phyloP scores from a whole-genome alignment of 768 basidiomycete species.

The Hericium coralloides region DNA sequence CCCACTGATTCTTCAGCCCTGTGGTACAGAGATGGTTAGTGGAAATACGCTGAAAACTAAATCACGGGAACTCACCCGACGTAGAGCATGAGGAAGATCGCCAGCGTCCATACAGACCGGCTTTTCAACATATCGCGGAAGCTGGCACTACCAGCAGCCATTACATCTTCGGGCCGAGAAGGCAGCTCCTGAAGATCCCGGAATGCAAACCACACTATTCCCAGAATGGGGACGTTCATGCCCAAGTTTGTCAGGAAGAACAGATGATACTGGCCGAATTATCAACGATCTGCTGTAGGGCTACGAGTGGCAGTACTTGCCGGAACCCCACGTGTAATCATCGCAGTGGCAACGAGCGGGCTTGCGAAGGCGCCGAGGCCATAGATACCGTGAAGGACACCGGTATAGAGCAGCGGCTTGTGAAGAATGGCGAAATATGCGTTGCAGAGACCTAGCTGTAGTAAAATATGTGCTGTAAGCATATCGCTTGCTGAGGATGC shows the following conservation, averaged over 20 bases:
- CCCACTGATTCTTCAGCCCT: constrained; percentile 5
- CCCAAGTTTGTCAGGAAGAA: constrained; percentile 20
- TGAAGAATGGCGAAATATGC: constrained; percentile 19
- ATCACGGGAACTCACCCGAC: constrained; percentile 8
- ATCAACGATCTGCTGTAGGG: background rate
- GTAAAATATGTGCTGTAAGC: background rate
- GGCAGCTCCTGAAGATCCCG: constrained; percentile 15
- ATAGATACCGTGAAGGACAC: constrained; percentile 19
- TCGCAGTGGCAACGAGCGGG: constrained; percentile 17
- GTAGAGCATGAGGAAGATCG: constrained; percentile 21
- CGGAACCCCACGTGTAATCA: constrained; percentile 16
- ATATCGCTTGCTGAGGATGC: constrained; percentile 5
- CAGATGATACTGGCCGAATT: constrained; percentile 10
- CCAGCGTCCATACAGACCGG: constrained; percentile 19
- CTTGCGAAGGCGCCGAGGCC: constrained; percentile 18
- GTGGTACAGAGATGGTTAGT: background rate
- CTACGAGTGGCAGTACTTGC: constrained; percentile 4
- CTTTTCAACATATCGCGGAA: constrained; percentile 15
- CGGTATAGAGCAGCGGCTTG: constrained; percentile 19
- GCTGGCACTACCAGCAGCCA: background rate
- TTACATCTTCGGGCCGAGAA: background rate
- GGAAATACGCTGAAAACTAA: background rate
- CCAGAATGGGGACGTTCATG: constrained; percentile 17
- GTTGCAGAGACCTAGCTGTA: constrained; percentile 12
- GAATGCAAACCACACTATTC: constrained; percentile 17